Percentiles rank a stretch among this genome's conserved stretches.
These are phyloP conservation scores for Sphaerobolus stellatus DNA, from an alignment of 1,284 basidiomycete genomes.

Conservation along the genomic window DNA sequence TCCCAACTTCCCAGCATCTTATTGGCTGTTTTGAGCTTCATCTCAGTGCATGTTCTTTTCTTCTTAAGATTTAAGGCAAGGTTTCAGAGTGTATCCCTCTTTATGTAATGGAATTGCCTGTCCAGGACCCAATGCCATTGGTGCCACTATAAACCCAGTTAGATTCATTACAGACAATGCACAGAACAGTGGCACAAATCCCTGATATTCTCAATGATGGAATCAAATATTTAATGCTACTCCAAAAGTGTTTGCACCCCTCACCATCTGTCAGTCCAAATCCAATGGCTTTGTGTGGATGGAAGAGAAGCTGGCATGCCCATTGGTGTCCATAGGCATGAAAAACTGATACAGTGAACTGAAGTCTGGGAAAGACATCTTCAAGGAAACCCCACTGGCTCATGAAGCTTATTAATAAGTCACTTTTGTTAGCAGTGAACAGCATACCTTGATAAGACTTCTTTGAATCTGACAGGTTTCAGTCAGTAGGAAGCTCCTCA, in stretches of 20 bases:
- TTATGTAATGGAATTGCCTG: neutral
- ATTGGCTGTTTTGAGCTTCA: neutral
- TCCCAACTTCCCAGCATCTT: too few species aligned
- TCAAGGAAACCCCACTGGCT: conserved; percentile 34
- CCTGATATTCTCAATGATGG: conserved; percentile 6
- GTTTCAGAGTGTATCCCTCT: neutral
- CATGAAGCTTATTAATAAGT: too few species aligned
- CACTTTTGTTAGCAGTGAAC: too few species aligned
- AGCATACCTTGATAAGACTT: too few species aligned
- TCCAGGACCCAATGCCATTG: neutral
- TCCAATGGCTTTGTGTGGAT: conserved; percentile 31
- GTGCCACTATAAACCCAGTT: neutral
- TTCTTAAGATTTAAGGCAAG: neutral
- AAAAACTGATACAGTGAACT: conserved; percentile 39
- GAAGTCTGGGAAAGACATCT: conserved; percentile 21
- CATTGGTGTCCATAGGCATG: conserved; percentile 44
- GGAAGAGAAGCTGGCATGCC: conserved; percentile 40
- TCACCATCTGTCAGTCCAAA: conserved; percentile 37
- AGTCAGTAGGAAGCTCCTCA: conserved; percentile 24
- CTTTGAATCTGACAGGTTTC: conserved; percentile 39
- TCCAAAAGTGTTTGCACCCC: conserved; percentile 39
- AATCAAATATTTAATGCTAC: conserved; percentile 30
- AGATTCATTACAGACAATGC: neutral
- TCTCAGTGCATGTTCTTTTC: neutral
- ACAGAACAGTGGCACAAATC: neutral